Conservation (phyloP, 148 eudicot species). For the Arctostaphylos glauca region DNA sequence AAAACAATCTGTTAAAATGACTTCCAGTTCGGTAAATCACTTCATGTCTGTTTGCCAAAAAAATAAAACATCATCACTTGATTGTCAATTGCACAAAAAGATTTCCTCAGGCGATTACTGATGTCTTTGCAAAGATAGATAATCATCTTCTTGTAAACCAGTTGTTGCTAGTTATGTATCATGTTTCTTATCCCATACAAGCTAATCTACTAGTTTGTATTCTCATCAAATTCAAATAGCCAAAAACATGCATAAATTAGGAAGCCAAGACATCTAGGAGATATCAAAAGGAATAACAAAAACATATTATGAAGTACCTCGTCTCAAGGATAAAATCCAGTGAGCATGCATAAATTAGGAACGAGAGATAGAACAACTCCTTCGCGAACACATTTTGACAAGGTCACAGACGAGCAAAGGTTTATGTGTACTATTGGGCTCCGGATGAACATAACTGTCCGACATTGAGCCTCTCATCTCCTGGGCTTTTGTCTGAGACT, state of each 20-base stretch:
- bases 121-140: neutral
- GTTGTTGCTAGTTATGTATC: neutral
- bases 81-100: neutral
- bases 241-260: neutral
- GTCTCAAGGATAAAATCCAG: neutral
- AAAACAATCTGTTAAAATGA: neutral
- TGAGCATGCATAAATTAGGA: slow-evolving; percentile 14
- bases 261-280: neutral
- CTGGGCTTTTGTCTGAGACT: slow-evolving; percentile 63
- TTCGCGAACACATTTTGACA: slow-evolving; percentile 22
- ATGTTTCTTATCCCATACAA: neutral
- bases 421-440: slow-evolving; percentile 28
- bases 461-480: slow-evolving; percentile 55
- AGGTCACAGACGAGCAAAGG: slow-evolving; percentile 28
- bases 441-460: slow-evolving; percentile 12
- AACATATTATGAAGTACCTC: neutral
- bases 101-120: neutral
- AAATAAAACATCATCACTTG: neutral
- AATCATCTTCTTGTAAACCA: neutral
- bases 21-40: neutral
- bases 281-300: neutral
- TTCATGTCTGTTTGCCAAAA: neutral
- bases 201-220: neutral
- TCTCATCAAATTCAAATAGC: neutral
- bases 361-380: slow-evolving; percentile 32